Evolutionary conservation across 192 early-diverging fungal genomes (phyloP).

Genomic region (Umbelopsis sp.): DNA sequence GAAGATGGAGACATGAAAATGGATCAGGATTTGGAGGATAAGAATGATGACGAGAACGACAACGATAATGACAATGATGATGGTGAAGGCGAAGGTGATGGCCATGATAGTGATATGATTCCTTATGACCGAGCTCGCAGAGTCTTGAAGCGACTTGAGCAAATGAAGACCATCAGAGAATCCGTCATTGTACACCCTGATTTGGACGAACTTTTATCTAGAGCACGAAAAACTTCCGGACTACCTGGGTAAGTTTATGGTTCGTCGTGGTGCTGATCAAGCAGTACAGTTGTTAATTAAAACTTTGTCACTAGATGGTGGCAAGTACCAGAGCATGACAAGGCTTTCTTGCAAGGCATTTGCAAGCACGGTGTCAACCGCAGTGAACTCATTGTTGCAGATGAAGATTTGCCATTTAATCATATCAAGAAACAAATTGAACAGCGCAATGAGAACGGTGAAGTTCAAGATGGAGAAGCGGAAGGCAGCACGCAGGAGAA

Average conservation of each 20-base stretch:
- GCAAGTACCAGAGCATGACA: constrained; percentile 67
- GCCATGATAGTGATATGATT: constrained; percentile 50
- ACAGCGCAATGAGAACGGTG: not conserved
- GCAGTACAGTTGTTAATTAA: not conserved
- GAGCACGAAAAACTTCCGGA: constrained; percentile 53
- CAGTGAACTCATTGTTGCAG: constrained; percentile 68
- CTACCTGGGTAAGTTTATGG: constrained; percentile 44
- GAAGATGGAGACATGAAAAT: constrained; percentile 31
- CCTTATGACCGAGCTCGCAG: constrained; percentile 72
- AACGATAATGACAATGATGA: constrained; percentile 41
- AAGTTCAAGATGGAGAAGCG: constrained; percentile 9
- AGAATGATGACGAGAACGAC: constrained; percentile 36
- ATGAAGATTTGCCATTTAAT: constrained; percentile 54
- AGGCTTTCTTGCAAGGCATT: constrained; percentile 67
- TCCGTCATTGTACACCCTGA: constrained; percentile 60
- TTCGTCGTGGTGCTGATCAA: not conserved
- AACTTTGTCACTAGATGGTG: constrained; percentile 62
- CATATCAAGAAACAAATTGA: constrained; percentile 40
- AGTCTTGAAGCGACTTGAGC: constrained; percentile 67
- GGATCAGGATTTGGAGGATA: constrained; percentile 43
- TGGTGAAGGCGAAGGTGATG: constrained; percentile 40
- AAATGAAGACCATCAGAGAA: constrained; percentile 70
- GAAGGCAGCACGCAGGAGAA: constrained; percentile 28
- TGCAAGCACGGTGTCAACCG: constrained; percentile 71
- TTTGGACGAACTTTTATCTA: constrained; percentile 46